Conservation (phyloP, 306 rosid species). For the Carpinus viminea region DNA sequence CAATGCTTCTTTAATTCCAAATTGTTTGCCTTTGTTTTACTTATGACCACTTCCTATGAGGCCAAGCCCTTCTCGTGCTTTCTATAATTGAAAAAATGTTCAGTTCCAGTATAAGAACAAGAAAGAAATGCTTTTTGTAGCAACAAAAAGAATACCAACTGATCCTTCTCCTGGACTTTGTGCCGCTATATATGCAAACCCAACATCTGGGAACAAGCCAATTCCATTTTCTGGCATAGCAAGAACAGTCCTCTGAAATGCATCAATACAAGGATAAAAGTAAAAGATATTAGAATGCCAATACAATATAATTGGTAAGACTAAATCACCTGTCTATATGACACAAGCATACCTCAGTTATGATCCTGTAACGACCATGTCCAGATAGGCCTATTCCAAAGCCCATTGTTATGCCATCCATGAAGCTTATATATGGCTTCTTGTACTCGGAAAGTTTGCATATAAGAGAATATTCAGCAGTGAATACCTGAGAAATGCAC, state of each 20-base stretch:
- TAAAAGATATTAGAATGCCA: slow-evolving; percentile 24
- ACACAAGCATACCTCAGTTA: slow-evolving; percentile 73
- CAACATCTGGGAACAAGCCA: slow-evolving; percentile 96
- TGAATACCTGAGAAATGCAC: slow-evolving; percentile 64
- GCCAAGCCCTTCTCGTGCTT: slow-evolving; percentile 17
- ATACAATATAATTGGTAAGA: not conserved
- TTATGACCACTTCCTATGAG: slow-evolving; percentile 1
- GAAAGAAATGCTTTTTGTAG: slow-evolving; percentile 5
- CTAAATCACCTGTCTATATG: slow-evolving; percentile 17
- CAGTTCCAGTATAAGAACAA: not conserved
- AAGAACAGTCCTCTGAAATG: slow-evolving; percentile 79
- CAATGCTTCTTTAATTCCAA: slow-evolving; percentile 12
- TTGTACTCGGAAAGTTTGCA: slow-evolving; percentile 86
- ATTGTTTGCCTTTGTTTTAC: slow-evolving; percentile 5
- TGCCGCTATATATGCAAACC: slow-evolving; percentile 90
- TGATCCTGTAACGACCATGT: slow-evolving; percentile 85
- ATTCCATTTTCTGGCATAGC: slow-evolving; percentile 99
- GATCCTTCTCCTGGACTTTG: slow-evolving; percentile 97
- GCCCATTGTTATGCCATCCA: slow-evolving; percentile 99
- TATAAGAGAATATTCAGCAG: slow-evolving; percentile 92
- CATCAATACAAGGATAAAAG: slow-evolving; percentile 12
- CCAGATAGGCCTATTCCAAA: slow-evolving; percentile 97
- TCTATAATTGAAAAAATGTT: not conserved
- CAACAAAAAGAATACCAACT: slow-evolving; percentile 58
- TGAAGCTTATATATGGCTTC: slow-evolving; percentile 88